phyloP scores from a whole-genome alignment of 257 asterid genomes.

The Euphrasia confusa region DNA sequence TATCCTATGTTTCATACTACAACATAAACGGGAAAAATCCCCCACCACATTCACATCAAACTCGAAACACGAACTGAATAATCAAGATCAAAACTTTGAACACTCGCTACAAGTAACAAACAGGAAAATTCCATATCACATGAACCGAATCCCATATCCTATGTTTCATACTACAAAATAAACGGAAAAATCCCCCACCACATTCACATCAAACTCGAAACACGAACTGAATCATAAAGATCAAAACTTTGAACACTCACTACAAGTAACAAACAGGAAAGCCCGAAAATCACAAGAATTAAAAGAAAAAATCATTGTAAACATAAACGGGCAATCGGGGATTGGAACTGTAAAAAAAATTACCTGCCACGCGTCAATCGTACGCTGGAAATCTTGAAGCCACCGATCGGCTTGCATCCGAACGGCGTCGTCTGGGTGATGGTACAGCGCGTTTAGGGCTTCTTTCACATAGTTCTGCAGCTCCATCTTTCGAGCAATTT shows the following conservation, averaged over 20 bases:
- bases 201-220: slow-evolving; percentile 22
- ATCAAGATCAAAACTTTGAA: slow-evolving; percentile 20
- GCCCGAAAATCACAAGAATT: slow-evolving; percentile 11
- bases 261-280: slow-evolving; percentile 14
- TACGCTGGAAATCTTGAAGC: slow-evolving; percentile 93
- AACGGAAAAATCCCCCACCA: not conserved
- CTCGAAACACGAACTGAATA: slow-evolving; percentile 3
- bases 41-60: slow-evolving; percentile 20
- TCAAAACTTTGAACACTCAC: slow-evolving; percentile 23
- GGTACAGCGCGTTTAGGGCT: slow-evolving; percentile 98
- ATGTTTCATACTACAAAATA: not conserved
- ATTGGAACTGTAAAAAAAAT: slow-evolving; percentile 11
- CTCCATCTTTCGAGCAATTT: slow-evolving; percentile 54
- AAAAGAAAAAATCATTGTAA: not conserved
- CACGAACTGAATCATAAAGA: slow-evolving; percentile 11
- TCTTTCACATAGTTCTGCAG: slow-evolving; percentile 90
- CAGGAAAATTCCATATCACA: not conserved
- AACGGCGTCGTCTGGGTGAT: slow-evolving; percentile 90
- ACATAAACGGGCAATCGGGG: not conserved
- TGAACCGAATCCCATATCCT: not conserved
- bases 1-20: no score
- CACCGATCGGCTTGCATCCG: slow-evolving; percentile 98
- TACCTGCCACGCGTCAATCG: slow-evolving; percentile 99
- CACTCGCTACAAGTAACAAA: slow-evolving; percentile 24
- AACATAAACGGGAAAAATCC: not conserved